Evolutionary conservation across 1,284 basidiomycete genomes (phyloP).

Genomic region (Sutorius eximius): DNA sequence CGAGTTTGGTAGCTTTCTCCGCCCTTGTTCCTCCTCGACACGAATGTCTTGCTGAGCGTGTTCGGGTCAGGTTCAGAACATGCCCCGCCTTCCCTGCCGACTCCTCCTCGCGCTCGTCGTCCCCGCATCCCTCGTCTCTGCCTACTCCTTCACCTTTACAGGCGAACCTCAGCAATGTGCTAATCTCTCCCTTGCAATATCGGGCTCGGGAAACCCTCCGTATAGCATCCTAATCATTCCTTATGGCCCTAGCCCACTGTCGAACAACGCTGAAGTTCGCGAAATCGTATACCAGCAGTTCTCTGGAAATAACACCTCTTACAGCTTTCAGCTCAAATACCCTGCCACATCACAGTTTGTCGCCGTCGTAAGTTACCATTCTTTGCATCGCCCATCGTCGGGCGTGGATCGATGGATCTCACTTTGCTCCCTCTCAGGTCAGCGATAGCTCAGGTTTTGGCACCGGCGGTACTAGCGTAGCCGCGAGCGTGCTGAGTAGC

Average conservation of each 20-base stretch:
- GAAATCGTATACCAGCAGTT: conserved; percentile 60
- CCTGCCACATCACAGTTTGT: conserved; percentile 71
- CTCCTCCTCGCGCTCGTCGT: conserved; percentile 14
- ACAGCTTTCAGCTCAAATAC: conserved; percentile 62
- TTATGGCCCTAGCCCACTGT: conserved; percentile 58
- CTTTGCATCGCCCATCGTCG: neutral
- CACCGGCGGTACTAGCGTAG: conserved; percentile 70
- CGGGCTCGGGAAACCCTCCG: conserved; percentile 54
- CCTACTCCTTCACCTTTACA: conserved; percentile 58
- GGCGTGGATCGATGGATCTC: neutral
- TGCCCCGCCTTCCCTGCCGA: conserved; percentile 5
- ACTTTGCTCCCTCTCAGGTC: conserved; percentile 46
- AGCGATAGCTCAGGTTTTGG: conserved; percentile 71
- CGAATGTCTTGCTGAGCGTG: conserved; percentile 14
- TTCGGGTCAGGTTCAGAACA: conserved; percentile 6
- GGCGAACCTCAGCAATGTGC: conserved; percentile 61
- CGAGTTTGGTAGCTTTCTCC: neutral
- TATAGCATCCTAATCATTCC: conserved; percentile 68
- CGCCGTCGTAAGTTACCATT: conserved; percentile 58
- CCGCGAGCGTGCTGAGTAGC: conserved; percentile 54
- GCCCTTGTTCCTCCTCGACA: neutral
- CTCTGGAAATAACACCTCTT: conserved; percentile 38
- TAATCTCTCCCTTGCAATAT: conserved; percentile 56
- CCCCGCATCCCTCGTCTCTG: conserved; percentile 28
- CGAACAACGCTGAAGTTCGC: conserved; percentile 62